Conservation (phyloP, 225 moss, liverwort and hornwort species). For the Anthoceros angustus region DNA sequence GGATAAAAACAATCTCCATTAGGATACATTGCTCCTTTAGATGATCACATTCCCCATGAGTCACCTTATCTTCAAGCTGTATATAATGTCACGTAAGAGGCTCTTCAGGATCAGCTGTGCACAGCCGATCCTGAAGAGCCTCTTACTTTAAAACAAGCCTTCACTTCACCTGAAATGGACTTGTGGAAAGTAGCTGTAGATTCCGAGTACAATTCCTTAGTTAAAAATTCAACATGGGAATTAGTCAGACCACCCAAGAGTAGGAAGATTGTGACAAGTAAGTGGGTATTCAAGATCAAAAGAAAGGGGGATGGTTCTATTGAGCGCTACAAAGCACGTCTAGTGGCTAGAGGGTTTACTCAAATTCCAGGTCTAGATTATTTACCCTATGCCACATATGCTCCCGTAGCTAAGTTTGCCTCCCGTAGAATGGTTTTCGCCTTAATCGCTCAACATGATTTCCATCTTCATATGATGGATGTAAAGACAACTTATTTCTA, state of each 20-base stretch:
- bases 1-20: no score
- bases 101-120: no score
- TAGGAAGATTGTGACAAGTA: not conserved
- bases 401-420: conserved; percentile 6
- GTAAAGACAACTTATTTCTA: not conserved
- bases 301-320: not conserved
- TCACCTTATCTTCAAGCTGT: no score
- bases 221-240: conserved; percentile 5
- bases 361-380: not conserved
- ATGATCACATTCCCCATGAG: no score
- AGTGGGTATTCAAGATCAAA: conserved; percentile 2
- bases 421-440: not conserved
- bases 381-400: not conserved
- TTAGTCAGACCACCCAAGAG: not conserved
- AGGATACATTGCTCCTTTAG: no score
- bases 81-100: no score
- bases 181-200: conserved; percentile 4
- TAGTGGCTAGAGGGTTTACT: conserved; percentile 5
- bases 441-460: not conserved
- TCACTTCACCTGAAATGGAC: no score
- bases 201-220: not conserved
- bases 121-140: no score
- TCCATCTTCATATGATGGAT: conserved; percentile 8
- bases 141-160: no score
- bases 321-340: not conserved